Evolutionary conservation across 306 rosid genomes (phyloP).

Genomic region (Corylus avellana): DNA sequence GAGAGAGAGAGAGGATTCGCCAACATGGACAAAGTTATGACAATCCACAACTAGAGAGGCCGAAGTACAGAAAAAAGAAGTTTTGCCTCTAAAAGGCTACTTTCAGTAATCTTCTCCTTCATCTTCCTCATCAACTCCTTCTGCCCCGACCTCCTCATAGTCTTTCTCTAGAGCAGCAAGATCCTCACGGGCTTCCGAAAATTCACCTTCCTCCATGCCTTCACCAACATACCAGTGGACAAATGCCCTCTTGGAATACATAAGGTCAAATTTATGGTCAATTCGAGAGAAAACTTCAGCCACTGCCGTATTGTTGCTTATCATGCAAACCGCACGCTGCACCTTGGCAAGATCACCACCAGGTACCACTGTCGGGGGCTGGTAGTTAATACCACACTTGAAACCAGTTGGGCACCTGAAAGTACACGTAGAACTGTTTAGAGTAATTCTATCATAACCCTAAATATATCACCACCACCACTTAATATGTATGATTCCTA

Average conservation of each 20-base stretch:
- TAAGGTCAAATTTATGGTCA: slow-evolving; percentile 70
- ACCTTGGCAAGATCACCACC: slow-evolving; percentile 83
- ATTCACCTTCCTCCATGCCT: slow-evolving; percentile 91
- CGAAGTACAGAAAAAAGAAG: slow-evolving; percentile 6
- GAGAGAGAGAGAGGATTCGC: background rate
- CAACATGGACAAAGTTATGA: background rate
- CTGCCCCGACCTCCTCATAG: slow-evolving; percentile 74
- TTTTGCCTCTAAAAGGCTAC: background rate
- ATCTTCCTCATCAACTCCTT: slow-evolving; percentile 50
- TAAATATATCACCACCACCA: background rate
- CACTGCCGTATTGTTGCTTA: slow-evolving; percentile 73
- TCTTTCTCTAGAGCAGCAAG: slow-evolving; percentile 83
- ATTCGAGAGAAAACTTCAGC: slow-evolving; percentile 69
- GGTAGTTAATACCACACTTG: slow-evolving; percentile 82
- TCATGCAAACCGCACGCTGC: slow-evolving; percentile 71
- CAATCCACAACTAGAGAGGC: background rate
- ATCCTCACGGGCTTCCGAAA: slow-evolving; percentile 79
- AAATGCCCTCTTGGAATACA: slow-evolving; percentile 75
- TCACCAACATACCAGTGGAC: slow-evolving; percentile 87
- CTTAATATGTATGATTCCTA: background rate
- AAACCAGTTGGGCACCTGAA: slow-evolving; percentile 86
- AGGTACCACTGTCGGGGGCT: slow-evolving; percentile 72
- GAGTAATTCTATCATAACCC: background rate
- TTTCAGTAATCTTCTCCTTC: slow-evolving; percentile 47
- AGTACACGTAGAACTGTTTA: background rate